A percentile compares a stretch with the other conserved stretches of the same genome.
These are phyloP conservation scores for Stemphylium vesicarium DNA, from an alignment of 2,329 filamentous ascomycete species.

Conservation along the genomic window DNA sequence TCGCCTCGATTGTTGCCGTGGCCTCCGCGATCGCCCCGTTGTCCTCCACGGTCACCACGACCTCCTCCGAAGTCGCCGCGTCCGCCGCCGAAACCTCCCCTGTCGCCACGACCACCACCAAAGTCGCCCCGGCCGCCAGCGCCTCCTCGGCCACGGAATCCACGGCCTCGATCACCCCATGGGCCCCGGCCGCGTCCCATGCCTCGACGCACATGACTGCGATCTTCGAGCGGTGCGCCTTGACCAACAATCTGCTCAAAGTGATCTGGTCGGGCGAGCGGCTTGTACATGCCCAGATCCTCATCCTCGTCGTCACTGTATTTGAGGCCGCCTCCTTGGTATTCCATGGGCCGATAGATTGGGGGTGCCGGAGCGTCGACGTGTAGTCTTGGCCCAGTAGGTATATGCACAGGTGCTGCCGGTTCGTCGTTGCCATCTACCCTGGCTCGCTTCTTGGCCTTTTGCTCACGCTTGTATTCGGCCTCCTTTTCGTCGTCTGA, in stretches of 20 bases:
- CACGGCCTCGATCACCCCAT: conserved; percentile 47
- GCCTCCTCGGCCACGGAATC: conserved; percentile 44
- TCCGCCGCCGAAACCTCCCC: conserved; percentile 27
- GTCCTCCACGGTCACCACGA: conserved; percentile 33
- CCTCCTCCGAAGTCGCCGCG: conserved; percentile 20
- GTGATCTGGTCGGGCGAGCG: conserved; percentile 55
- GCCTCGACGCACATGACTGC: conserved; percentile 47
- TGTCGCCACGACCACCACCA: conserved; percentile 37
- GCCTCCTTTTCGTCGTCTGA: conserved; percentile 96
- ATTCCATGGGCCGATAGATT: conserved; percentile 32
- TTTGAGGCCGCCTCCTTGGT: conserved; percentile 47
- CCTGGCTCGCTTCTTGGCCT: conserved; percentile 64
- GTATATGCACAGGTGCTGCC: conserved; percentile 26
- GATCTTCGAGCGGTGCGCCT: conserved; percentile 46
- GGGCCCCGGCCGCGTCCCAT: conserved; percentile 41
- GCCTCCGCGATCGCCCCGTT: conserved; percentile 33
- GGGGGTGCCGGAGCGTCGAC: conserved; percentile 24
- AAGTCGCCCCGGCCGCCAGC: conserved; percentile 25
- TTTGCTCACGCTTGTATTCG: conserved; percentile 67
- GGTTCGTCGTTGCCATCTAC: conserved; percentile 36
- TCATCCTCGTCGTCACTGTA: conserved; percentile 55
- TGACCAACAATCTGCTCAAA: conserved; percentile 54
- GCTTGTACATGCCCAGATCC: conserved; percentile 55
- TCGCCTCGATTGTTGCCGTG: conserved; percentile 27
- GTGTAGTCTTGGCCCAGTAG: conserved; percentile 28